These are phyloP conservation scores for Trichoderma hamatum DNA, from an alignment of 2,329 filamentous ascomycete species.

Conservation along the genomic window DNA sequence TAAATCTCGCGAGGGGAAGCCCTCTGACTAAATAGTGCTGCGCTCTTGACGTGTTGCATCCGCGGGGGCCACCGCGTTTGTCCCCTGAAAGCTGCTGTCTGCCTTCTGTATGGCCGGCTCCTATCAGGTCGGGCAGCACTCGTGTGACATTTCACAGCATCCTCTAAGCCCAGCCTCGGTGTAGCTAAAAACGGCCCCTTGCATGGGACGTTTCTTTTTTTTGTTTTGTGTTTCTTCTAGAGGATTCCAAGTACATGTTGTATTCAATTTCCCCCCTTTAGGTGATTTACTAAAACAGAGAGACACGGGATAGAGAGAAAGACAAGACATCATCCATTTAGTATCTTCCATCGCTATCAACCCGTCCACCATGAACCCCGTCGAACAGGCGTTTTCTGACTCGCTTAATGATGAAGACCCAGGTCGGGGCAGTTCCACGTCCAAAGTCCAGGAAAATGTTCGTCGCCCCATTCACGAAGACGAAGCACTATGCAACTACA, in stretches of 20 bases:
- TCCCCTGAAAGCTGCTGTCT: neutral
- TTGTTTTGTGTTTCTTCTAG: neutral
- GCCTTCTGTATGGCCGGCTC: neutral
- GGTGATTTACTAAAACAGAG: neutral
- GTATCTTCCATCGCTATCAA: neutral
- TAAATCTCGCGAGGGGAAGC: neutral
- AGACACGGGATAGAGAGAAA: no score
- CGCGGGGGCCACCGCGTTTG: neutral
- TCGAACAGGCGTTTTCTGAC: conserved; percentile 1
- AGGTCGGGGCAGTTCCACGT: neutral
- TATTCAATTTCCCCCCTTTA: neutral
- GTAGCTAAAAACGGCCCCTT: conserved; percentile 19
- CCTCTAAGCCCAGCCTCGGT: conserved; percentile 4
- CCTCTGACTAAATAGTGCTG: neutral
- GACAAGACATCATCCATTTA: no score
- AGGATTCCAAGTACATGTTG: neutral
- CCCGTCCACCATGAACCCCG: neutral
- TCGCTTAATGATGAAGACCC: neutral
- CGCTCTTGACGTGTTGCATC: neutral
- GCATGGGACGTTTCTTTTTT: neutral
- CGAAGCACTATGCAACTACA: conserved; percentile 6
- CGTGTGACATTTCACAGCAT: neutral
- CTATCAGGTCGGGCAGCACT: neutral
- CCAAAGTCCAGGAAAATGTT: neutral
- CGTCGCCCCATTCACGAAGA: conserved; percentile 1